Evolutionary conservation across 164 flowering plant genomes (phyloP), one percentile per base, ranked within the genome.

Genomic region (Houttuynia cordata): DNA sequence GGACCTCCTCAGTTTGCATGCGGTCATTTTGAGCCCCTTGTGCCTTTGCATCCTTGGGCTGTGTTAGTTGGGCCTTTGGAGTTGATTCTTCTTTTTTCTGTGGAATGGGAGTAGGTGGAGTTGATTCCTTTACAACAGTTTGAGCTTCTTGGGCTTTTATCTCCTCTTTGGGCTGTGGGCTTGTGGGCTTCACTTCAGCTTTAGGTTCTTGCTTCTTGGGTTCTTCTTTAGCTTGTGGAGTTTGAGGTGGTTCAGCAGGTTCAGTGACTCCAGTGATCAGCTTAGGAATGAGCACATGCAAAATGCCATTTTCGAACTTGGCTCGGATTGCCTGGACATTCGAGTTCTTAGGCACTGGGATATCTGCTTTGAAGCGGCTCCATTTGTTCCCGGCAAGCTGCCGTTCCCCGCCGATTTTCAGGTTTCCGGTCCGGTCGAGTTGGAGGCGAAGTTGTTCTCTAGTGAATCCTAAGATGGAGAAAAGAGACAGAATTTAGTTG

Each of bases 341-440:
- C 53, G 74, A 71, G 42, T 71, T 64, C 24, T 70, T 60, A 8
- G 86, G 86, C 12, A 80, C 57, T 0, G 51, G 65, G 34, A 68
- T 73, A 7, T 68, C 71, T 57, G 70, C 51, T 47, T 52, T 56
- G 64, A 83, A 85, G 4, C 84, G 75, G 56, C 69, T 73, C 80
- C 79, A 75, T 64, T 47, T 71, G 67, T 72, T 70, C 21, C 67
- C 68, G 0, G n/a, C 64, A 19, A 76, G 30, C 0, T 57, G 70
- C 0, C 80, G 73, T 51, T 80, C 77, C 13, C 90, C 90, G 1
- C 66, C 51, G 20, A 76, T 71, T 65, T 68, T 78, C 23, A 84
- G 10, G 19, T 24, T 52, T 25, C 67, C 67, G 0, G 1, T 40
- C n/a, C 40, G 42, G 52, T 63, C 60, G 42, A 62, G 55, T 24